Evolutionary conservation across 2,329 filamentous ascomycete genomes (phyloP).

Genomic region (Aureobasidium lini): DNA sequence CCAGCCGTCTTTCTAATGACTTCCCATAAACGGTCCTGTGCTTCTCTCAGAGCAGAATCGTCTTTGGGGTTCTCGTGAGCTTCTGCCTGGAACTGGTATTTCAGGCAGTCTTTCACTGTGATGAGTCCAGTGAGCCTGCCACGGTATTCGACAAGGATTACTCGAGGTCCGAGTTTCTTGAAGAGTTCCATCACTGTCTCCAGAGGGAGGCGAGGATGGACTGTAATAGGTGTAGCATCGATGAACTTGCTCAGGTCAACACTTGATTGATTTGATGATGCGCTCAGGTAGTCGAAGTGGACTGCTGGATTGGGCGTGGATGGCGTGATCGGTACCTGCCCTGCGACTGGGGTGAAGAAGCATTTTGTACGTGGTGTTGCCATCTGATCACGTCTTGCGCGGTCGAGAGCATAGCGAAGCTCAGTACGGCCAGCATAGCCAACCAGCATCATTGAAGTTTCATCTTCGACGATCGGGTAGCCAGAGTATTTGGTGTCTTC

Average conservation of each 20-base stretch:
- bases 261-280: constrained; percentile 47
- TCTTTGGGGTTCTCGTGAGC: constrained; percentile 67
- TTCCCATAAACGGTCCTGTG: constrained; percentile 60
- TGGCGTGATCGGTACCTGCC: constrained; percentile 22
- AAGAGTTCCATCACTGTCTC: constrained; percentile 99
- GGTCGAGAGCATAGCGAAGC: constrained; percentile 80
- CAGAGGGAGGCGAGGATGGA: constrained; percentile 81
- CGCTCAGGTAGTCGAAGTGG: constrained; percentile 54
- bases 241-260: constrained; percentile 83
- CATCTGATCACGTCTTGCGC: constrained; percentile 60
- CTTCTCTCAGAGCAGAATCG: constrained; percentile 46
- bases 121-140: constrained; percentile 78
- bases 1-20: constrained; percentile 22
- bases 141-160: constrained; percentile 86
- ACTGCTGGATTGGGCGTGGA: constrained; percentile 28
- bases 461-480: constrained; percentile 81
- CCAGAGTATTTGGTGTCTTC: constrained; percentile 78
- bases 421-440: constrained; percentile 93
- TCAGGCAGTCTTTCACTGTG: constrained; percentile 93
- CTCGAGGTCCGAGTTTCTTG: constrained; percentile 91
- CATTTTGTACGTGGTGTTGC: constrained; percentile 65
- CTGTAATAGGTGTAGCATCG: constrained; percentile 80
- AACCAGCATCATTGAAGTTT: constrained; percentile 61
- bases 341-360: constrained; percentile 46
- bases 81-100: constrained; percentile 95